Evolutionary conservation across 1,284 basidiomycete species (phyloP).

Genomic region (Anthracocystis setariae): DNA sequence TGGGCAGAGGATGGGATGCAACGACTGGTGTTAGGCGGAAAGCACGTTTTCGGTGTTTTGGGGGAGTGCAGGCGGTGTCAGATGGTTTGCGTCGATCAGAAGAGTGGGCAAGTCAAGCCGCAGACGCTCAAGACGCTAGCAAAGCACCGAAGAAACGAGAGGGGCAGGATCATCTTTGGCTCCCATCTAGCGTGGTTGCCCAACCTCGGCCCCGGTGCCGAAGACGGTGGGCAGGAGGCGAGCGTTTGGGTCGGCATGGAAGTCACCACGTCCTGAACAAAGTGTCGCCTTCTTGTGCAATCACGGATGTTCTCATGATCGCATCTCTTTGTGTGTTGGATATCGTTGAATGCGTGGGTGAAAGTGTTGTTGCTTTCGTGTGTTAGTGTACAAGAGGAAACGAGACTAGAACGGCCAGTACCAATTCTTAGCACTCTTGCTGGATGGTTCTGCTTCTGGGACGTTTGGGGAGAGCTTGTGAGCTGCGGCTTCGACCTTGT

Average conservation of each 20-base stretch:
- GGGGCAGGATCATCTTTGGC: conserved; percentile 43
- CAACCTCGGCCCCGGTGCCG: conserved; percentile 1
- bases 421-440: conserved; percentile 8
- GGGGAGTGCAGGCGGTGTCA: conserved; percentile 49
- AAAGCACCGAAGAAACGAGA: conserved; percentile 30
- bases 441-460: neutral
- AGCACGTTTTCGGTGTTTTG: conserved; percentile 42
- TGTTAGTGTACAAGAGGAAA: conserved; percentile 11
- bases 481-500: conserved; percentile 22
- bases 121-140: conserved; percentile 43
- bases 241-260: conserved; percentile 43
- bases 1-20: conserved; percentile 35
- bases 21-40: conserved; percentile 30
- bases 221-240: conserved; percentile 3
- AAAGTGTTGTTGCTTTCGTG: neutral
- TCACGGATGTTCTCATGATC: too few species aligned
- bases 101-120: conserved; percentile 39
- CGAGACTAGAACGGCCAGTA: conserved; percentile 32
- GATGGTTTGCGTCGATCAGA: conserved; percentile 53
- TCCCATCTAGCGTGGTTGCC: conserved; percentile 41
- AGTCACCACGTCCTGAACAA: conserved; percentile 3
- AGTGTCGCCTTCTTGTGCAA: too few species aligned
- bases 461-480: neutral
- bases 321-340: neutral
- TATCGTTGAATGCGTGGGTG: neutral